Base-by-base conservation (phyloP, 441 rosid species). In the Euphorbia schlechtendalii region DNA sequence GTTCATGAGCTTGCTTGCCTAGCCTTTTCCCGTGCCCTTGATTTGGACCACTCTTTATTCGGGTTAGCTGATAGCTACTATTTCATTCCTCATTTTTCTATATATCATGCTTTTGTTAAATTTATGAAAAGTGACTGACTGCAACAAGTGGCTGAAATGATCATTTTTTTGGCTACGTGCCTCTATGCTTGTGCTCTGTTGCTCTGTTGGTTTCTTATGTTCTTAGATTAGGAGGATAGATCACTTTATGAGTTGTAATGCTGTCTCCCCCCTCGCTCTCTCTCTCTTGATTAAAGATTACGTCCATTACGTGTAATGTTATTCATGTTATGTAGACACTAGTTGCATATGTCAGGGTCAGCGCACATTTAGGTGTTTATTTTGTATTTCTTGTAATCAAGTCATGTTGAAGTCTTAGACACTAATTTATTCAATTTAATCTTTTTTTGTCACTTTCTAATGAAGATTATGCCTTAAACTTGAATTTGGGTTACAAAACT, bases 1-100 rank as follows among this genome's bases (percentile, higher is more conserved):
- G 94, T 94, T 73, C 98, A 94, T 5, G 98, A 91, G 83, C 81
- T 89, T 64, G 86, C 90, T 77, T 91, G 96, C 80, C 74, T 94
- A 69, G 98, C 96, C 25, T 84, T 94, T 54, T 78, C 89, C 71
- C 96, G 91, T n/a, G 86, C 92, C 64, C 82, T 91, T 73, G 92
- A 87, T 78, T 80, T 91, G 71, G 88, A 86, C 73, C 77, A 81
- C 59, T 84, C 80, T 69, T 79, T 91, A 72, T 65, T 82, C 72
- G 84, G 89, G 97, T 88, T 83, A 73, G 59, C 53, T 46, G 67
- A 60, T 45, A 51, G 22, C 25, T 57, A 15, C 43, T 64, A 20
- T 59, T 69, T 15, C 18, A 17, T 58, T 21, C 49, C 8, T n/a
- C 34, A 46, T 65, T 62, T 22, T 38, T 40, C 34, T 12, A 13